phyloP scores from a whole-genome alignment of 768 basidiomycete genomes.

The Hysterangium stoloniferum region DNA sequence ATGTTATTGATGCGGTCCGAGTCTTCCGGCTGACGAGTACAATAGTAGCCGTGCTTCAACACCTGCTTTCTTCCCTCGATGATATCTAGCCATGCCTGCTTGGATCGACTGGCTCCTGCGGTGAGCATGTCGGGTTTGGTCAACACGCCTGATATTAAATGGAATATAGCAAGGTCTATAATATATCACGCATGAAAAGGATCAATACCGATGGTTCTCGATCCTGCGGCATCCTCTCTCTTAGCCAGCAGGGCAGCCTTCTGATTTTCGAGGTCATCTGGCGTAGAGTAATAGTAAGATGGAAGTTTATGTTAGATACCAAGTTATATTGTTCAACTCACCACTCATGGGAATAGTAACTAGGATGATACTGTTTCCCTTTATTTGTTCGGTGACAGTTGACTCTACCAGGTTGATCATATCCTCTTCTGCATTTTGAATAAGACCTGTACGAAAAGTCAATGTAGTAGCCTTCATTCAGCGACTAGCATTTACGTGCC shows the following conservation, averaged over 20 bases:
- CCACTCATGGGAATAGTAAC: slow-evolving; percentile 62
- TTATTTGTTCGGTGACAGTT: slow-evolving; percentile 42
- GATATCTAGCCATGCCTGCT: slow-evolving; percentile 40
- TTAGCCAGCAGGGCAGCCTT: slow-evolving; percentile 46
- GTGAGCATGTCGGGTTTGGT: slow-evolving; percentile 60
- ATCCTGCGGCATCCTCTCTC: slow-evolving; percentile 42
- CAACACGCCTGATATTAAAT: slow-evolving; percentile 40
- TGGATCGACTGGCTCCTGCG: slow-evolving; percentile 33
- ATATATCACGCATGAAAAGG: background rate
- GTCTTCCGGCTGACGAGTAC: slow-evolving; percentile 59
- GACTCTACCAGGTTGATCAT: slow-evolving; percentile 38
- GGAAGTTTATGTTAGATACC: background rate
- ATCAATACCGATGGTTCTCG: slow-evolving; percentile 52
- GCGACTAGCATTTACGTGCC: background rate
- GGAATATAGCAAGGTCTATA: background rate
- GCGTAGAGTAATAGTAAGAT: background rate
- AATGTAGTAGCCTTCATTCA: slow-evolving; percentile 18
- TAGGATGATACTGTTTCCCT: slow-evolving; percentile 48
- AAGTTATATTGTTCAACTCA: slow-evolving; percentile 32
- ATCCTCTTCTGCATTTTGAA: slow-evolving; percentile 43
- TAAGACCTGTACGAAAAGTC: slow-evolving; percentile 33
- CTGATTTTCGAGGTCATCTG: slow-evolving; percentile 66
- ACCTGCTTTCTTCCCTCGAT: slow-evolving; percentile 39
- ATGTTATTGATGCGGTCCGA: slow-evolving; percentile 35
- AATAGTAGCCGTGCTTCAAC: slow-evolving; percentile 55